A percentile compares a stretch with the other conserved stretches of the same genome.
Evolutionary conservation across 768 basidiomycete species (phyloP).

Genomic region (Amanita inopinata): DNA sequence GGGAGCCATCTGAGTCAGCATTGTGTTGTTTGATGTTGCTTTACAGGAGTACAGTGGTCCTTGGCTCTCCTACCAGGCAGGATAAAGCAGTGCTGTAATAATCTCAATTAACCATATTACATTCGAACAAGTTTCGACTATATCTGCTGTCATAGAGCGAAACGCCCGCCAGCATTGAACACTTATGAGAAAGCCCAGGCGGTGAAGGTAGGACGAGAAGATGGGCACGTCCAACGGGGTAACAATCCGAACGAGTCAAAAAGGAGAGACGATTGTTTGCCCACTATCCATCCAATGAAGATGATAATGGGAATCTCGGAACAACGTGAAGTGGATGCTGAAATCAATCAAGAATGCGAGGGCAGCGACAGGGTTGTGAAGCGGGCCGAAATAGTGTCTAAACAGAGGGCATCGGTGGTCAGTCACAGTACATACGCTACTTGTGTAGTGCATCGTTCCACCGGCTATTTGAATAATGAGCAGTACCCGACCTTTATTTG

Average conservation of each 20-base stretch:
- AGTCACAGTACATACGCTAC: no score
- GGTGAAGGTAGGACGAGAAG: no score
- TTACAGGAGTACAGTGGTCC: slow-evolving; percentile 19
- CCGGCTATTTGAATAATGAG: background rate
- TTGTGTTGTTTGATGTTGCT: background rate
- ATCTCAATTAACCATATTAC: slow-evolving; percentile 11
- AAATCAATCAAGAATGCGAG: slow-evolving; percentile 68
- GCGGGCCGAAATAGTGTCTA: background rate
- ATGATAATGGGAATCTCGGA: slow-evolving; percentile 73
- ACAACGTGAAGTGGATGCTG: slow-evolving; percentile 66
- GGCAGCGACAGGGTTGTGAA: slow-evolving; percentile 30
- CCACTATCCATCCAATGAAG: slow-evolving; percentile 57
- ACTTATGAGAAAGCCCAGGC: no score
- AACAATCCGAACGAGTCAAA: slow-evolving; percentile 56
- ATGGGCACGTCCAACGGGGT: slow-evolving; percentile 51
- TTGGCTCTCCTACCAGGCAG: slow-evolving; percentile 23
- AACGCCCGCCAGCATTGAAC: no score
- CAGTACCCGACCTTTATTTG: background rate
- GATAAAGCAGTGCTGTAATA: slow-evolving; percentile 25
- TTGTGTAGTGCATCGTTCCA: no score
- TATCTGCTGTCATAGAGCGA: no score
- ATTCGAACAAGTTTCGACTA: no score
- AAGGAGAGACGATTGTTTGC: slow-evolving; percentile 49
- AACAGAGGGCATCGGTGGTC: slow-evolving; percentile 2
- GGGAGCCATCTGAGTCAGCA: background rate